Percentiles rank a stretch among this genome's conserved stretches.
phyloP scores from a whole-genome alignment of 1,139 yeast species.

The Hansenula lynferdii region DNA sequence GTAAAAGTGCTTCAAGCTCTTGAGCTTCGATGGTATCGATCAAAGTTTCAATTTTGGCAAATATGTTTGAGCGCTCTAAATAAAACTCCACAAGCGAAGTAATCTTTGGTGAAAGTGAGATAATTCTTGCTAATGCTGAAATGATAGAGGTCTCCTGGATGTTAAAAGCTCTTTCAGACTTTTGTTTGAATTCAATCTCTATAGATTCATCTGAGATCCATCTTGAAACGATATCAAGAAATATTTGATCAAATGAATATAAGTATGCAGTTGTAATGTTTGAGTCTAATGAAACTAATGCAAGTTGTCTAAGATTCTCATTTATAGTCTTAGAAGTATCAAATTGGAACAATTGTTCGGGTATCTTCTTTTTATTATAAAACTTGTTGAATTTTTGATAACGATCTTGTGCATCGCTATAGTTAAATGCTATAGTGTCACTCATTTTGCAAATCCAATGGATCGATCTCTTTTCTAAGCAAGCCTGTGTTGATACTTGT shows the following conservation, averaged over 20 bases:
- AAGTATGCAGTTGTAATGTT: conserved; percentile 29
- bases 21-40: conserved; percentile 23
- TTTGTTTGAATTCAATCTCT: conserved; percentile 25
- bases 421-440: conserved; percentile 19
- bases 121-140: conserved; percentile 46
- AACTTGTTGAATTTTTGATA: conserved; percentile 9
- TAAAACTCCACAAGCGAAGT: conserved; percentile 48
- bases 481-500: too few species aligned
- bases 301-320: conserved; percentile 26
- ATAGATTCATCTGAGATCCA: conserved; percentile 44
- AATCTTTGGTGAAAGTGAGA: conserved; percentile 46
- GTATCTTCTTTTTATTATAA: conserved; percentile 10
- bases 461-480: too few species aligned
- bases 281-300: conserved; percentile 24
- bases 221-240: conserved; percentile 63
- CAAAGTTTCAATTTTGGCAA: conserved; percentile 37
- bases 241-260: conserved; percentile 49
- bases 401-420: conserved; percentile 13
- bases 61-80: conserved; percentile 31
- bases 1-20: conserved; percentile 44
- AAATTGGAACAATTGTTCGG: conserved; percentile 10
- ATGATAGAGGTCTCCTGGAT: conserved; percentile 36
- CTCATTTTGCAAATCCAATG: too few species aligned
- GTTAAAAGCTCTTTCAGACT: conserved; percentile 8
- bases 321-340: conserved; percentile 17